Percentiles rank a stretch among this genome's conserved stretches.
These are phyloP conservation scores for Metschnikowia aberdeeniae DNA, from an alignment of 805 yeast species.

Conservation along the genomic window DNA sequence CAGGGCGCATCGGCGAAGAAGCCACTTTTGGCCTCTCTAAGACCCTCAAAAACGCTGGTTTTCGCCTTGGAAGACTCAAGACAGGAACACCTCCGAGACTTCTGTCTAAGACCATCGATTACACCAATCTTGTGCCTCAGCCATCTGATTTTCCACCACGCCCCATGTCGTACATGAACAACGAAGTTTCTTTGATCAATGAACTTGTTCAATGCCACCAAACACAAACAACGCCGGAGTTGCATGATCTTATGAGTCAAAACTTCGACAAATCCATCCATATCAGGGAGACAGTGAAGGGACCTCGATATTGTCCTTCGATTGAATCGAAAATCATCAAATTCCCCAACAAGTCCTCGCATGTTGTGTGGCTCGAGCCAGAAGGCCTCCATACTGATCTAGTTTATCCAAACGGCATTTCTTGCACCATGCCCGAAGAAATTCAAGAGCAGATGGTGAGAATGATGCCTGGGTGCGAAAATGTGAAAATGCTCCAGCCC, in stretches of 20 bases:
- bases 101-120: slow-evolving; percentile 68
- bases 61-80: slow-evolving; percentile 81
- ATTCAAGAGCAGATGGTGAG: slow-evolving; percentile 72
- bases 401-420: slow-evolving; percentile 96
- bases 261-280: slow-evolving; percentile 85
- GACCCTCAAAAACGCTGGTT: slow-evolving; percentile 74
- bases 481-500: slow-evolving; percentile 85
- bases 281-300: slow-evolving; percentile 88
- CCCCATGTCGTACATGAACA: slow-evolving; percentile 87
- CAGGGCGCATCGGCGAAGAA: slow-evolving; percentile 90
- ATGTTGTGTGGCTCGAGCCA: slow-evolving; percentile 92
- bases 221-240: slow-evolving; percentile 69
- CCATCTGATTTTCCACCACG: slow-evolving; percentile 79
- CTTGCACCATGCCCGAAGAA: slow-evolving; percentile 94
- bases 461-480: slow-evolving; percentile 83
- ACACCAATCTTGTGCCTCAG: slow-evolving; percentile 58
- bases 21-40: slow-evolving; percentile 87
- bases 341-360: slow-evolving; percentile 71
- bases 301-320: slow-evolving; percentile 97
- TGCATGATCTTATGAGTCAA: slow-evolving; percentile 64
- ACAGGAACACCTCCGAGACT: slow-evolving; percentile 98
- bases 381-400: slow-evolving; percentile 85
- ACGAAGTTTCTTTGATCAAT: slow-evolving; percentile 52
- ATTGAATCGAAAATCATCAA: slow-evolving; percentile 83
- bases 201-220: slow-evolving; percentile 67